phyloP scores from a whole-genome alignment of 2,329 filamentous ascomycete genomes.

The Calonectria naviculata region DNA sequence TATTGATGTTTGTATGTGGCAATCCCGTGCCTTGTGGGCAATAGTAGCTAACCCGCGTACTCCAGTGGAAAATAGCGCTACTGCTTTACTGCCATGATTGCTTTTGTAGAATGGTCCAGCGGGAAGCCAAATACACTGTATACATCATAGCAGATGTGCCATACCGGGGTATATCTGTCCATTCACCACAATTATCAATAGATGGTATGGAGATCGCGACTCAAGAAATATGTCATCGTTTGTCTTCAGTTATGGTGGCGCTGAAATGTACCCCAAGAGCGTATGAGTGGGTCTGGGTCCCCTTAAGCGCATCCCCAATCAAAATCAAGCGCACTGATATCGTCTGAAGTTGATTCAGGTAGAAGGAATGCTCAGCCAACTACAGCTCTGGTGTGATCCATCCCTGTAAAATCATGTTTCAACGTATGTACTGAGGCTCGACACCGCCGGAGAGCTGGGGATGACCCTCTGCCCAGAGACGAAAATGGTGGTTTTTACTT shows the following conservation, averaged over 20 bases:
- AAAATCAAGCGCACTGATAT: background rate
- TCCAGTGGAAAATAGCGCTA: too few relatives aligned
- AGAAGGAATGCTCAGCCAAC: background rate
- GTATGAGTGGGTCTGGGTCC: background rate
- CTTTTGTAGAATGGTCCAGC: too few relatives aligned
- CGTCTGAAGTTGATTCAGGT: constrained; percentile 22
- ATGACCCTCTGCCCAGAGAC: background rate
- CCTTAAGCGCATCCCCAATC: background rate
- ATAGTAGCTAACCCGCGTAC: too few relatives aligned
- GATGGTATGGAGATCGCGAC: background rate
- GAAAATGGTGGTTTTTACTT: background rate
- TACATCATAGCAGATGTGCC: too few relatives aligned
- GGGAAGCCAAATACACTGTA: too few relatives aligned
- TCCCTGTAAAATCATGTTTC: constrained; percentile 21
- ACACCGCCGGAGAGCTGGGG: background rate
- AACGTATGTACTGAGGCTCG: background rate
- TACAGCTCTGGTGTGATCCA: background rate
- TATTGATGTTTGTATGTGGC: too few relatives aligned
- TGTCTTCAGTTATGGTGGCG: background rate
- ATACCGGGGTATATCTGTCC: background rate
- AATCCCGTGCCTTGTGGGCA: too few relatives aligned
- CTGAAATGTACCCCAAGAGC: background rate
- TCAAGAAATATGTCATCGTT: background rate
- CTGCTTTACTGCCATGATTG: too few relatives aligned
- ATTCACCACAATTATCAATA: background rate